These are phyloP conservation scores for Pseudotulostoma volvatum DNA, from an alignment of 495 filamentous ascomycete genomes.

Conservation along the genomic window DNA sequence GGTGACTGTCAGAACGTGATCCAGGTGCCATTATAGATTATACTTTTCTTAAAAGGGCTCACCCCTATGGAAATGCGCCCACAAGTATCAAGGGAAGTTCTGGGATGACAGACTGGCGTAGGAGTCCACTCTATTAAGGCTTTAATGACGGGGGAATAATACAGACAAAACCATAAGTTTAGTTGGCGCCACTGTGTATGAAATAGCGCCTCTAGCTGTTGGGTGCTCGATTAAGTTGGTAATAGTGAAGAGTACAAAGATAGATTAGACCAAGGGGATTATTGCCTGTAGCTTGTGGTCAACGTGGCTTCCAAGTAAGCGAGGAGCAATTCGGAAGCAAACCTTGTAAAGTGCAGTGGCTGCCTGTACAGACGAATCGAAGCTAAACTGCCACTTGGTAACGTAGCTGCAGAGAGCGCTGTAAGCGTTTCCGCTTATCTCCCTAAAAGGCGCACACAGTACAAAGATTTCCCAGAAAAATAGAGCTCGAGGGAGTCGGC, in stretches of 20 bases:
- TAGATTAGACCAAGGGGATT: background rate
- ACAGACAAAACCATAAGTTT: too few species aligned
- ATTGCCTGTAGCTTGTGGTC: background rate
- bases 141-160: too few species aligned
- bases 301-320: background rate
- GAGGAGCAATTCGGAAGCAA: background rate
- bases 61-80: background rate
- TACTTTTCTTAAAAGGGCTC: conserved; percentile 7
- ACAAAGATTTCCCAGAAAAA: too few species aligned
- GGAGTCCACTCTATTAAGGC: background rate
- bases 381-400: too few species aligned
- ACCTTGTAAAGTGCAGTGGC: too few species aligned
- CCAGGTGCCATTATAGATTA: conserved; percentile 77
- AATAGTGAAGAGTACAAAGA: background rate
- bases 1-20: conserved; percentile 46
- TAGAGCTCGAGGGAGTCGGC: too few species aligned
- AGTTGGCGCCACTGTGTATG: background rate
- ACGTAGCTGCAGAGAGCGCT: too few species aligned
- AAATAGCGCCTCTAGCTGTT: background rate
- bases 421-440: too few species aligned
- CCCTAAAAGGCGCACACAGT: too few species aligned
- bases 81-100: too few species aligned
- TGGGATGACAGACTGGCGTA: too few species aligned
- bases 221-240: background rate
- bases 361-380: too few species aligned